Conservation (phyloP, 108 stramenopile genomes). For the Nitzschia sp. region DNA sequence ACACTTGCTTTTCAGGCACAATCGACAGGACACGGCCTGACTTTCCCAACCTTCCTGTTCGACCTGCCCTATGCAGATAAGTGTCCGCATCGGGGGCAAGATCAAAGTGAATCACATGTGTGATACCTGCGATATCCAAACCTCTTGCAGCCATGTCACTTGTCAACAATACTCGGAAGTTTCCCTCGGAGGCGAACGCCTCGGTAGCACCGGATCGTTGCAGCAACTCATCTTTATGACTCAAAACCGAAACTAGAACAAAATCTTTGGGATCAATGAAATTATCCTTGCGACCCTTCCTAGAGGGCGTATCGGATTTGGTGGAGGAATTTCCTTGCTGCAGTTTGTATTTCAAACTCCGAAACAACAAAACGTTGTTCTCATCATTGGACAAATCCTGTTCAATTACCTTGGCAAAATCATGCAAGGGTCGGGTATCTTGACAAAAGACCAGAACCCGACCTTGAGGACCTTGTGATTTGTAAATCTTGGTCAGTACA, state of each 20-base stretch:
- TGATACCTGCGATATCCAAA: conserved; percentile 72
- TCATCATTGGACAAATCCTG: conserved; percentile 67
- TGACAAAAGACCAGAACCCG: not conserved
- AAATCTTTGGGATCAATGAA: conserved; percentile 8
- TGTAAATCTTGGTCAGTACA: conserved; percentile 57
- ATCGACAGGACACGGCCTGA: conserved; percentile 75
- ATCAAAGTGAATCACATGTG: conserved; percentile 88
- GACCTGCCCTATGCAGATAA: conserved; percentile 89
- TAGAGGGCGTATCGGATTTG: conserved; percentile 19
- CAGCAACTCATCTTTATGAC: conserved; percentile 63
- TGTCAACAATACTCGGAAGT: conserved; percentile 73
- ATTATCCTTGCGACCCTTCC: conserved; percentile 15
- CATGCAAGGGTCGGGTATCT: not conserved
- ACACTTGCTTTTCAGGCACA: conserved; percentile 76
- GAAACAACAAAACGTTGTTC: conserved; percentile 60
- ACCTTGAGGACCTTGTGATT: not conserved
- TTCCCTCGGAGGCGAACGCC: conserved; percentile 44
- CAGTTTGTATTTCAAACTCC: conserved; percentile 44
- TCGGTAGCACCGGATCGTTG: conserved; percentile 75
- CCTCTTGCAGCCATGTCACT: conserved; percentile 89
- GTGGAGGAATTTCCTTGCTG: conserved; percentile 27
- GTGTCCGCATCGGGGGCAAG: conserved; percentile 76
- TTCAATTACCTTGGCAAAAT: conserved; percentile 56
- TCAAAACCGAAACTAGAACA: conserved; percentile 57
- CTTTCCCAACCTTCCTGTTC: conserved; percentile 78